Evolutionary conservation across 352 stramenopile species (phyloP).

Genomic region (Thraustotheca clavata): DNA sequence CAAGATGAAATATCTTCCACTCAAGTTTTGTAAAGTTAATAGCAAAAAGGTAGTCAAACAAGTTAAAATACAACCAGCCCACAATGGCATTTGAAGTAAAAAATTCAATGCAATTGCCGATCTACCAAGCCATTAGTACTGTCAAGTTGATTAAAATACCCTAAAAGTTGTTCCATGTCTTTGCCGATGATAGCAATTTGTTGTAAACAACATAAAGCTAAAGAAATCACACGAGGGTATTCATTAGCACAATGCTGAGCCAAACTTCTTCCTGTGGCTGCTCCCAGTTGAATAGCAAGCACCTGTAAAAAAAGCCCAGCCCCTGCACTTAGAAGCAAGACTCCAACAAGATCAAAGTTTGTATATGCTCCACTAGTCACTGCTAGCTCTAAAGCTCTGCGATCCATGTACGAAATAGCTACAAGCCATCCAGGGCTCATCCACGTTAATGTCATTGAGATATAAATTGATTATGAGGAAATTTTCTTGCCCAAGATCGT

Average conservation of each 20-base stretch:
- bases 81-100: constrained; percentile 58
- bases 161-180: constrained; percentile 75
- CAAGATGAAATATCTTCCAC: no score
- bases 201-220: constrained; percentile 78
- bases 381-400: constrained; percentile 88
- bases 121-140: constrained; percentile 20
- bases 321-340: constrained; percentile 74
- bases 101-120: constrained; percentile 76
- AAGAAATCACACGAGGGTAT: constrained; percentile 42
- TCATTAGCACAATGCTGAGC: constrained; percentile 60
- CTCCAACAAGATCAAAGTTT: constrained; percentile 78
- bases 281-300: constrained; percentile 76
- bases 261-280: constrained; percentile 75
- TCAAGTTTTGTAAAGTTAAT: no score
- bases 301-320: constrained; percentile 83
- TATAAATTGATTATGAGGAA: no score
- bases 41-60: constrained; percentile 81
- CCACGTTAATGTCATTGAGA: no score
- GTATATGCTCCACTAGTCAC: constrained; percentile 83
- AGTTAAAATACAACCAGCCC: constrained; percentile 58
- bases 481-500: no score
- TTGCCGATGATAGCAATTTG: constrained; percentile 84
- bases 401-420: constrained; percentile 87
- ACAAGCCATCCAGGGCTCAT: constrained; percentile 54
- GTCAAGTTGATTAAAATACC: constrained; percentile 5